These are phyloP conservation scores for Truncatella angustata DNA, from an alignment of 2,329 filamentous ascomycete genomes.

Conservation along the genomic window DNA sequence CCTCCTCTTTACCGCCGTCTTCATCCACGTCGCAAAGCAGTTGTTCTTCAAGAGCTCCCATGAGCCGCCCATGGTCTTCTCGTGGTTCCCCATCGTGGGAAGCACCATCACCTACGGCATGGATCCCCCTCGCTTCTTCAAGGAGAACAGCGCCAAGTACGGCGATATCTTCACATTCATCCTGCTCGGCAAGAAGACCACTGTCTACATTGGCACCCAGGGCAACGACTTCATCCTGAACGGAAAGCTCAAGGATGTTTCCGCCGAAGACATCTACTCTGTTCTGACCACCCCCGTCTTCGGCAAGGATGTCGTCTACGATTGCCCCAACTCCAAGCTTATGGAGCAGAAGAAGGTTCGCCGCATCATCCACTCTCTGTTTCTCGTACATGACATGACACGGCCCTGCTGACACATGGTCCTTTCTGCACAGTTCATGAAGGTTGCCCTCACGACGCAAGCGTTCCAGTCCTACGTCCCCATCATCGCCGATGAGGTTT, in stretches of 20 bases:
- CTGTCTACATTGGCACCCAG: slow-evolving; percentile 75
- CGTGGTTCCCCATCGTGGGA: slow-evolving; percentile 80
- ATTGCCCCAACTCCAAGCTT: slow-evolving; percentile 85
- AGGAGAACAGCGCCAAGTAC: slow-evolving; percentile 73
- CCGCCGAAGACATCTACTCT: slow-evolving; percentile 86
- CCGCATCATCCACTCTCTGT: neutral
- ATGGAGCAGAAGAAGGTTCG: slow-evolving; percentile 94
- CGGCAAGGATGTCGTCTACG: slow-evolving; percentile 83
- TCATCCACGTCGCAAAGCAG: slow-evolving; percentile 79
- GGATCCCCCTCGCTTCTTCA: slow-evolving; percentile 87
- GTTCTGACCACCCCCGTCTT: slow-evolving; percentile 73
- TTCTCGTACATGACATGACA: too few relatives aligned
- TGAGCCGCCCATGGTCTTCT: slow-evolving; percentile 78
- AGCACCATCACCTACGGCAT: slow-evolving; percentile 95
- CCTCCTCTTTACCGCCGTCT: slow-evolving; percentile 55
- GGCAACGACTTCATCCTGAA: slow-evolving; percentile 93
- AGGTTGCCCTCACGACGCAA: slow-evolving; percentile 73
- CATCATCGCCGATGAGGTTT: slow-evolving; percentile 73
- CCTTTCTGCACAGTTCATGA: slow-evolving; percentile 85
- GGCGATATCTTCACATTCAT: slow-evolving; percentile 90
- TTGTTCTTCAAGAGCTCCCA: slow-evolving; percentile 78
- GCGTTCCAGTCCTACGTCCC: slow-evolving; percentile 74
- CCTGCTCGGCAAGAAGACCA: slow-evolving; percentile 84
- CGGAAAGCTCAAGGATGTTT: slow-evolving; percentile 85
- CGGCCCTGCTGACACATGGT: too few relatives aligned